Percentiles rank a stretch among this genome's conserved stretches.
phyloP scores from a whole-genome alignment of 345 rosid genomes.

The Corymbia maculata region DNA sequence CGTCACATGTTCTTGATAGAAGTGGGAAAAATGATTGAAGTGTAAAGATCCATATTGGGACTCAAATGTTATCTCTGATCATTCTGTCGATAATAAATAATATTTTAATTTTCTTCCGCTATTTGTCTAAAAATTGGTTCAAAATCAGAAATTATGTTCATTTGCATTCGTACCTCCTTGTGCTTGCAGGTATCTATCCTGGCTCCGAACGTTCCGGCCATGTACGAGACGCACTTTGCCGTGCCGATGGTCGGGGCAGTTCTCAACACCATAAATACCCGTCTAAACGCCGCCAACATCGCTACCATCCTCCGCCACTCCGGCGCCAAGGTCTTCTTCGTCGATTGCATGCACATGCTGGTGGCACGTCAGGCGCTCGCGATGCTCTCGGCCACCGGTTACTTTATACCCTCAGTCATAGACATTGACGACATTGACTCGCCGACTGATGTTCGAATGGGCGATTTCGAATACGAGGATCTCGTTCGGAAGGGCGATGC shows the following conservation, averaged over 20 bases:
- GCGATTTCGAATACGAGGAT: constrained; percentile 48
- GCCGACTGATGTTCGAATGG: constrained; percentile 28
- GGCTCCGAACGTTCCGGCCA: constrained; percentile 78
- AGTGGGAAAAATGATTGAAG: background rate
- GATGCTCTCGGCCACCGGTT: constrained; percentile 4
- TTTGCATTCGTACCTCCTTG: background rate
- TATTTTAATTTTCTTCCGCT: background rate
- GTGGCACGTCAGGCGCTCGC: constrained; percentile 33
- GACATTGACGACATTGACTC: constrained; percentile 37
- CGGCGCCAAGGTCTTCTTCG: constrained; percentile 48
- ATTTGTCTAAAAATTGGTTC: background rate
- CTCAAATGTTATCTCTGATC: background rate
- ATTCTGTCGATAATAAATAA: too few species aligned
- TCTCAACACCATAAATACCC: constrained; percentile 58
- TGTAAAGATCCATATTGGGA: background rate
- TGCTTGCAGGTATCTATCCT: constrained; percentile 46
- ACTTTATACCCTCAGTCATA: constrained; percentile 16
- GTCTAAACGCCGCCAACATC: constrained; percentile 53
- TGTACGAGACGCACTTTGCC: constrained; percentile 84
- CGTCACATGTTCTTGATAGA: background rate
- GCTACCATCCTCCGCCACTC: constrained; percentile 55
- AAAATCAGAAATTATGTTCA: background rate
- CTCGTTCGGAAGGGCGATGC: constrained; percentile 27
- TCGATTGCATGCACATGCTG: constrained; percentile 30
- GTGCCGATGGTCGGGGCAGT: constrained; percentile 87